Percentiles rank a stretch among this genome's conserved stretches.
phyloP scores from a whole-genome alignment of 177 flowering plant species.

The Vitis hybrid region DNA sequence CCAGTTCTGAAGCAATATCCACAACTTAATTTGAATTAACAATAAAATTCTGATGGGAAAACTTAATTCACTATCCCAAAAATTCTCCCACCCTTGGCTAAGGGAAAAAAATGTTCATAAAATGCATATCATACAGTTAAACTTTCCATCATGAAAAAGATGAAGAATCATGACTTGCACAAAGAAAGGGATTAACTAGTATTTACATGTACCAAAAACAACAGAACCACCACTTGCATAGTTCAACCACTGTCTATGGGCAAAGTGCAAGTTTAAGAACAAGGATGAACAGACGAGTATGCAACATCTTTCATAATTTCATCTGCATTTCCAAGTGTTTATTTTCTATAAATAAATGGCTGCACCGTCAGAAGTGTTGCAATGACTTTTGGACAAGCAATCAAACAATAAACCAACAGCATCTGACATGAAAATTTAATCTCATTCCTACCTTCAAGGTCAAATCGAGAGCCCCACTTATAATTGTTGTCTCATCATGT shows the following conservation, averaged over 20 bases:
- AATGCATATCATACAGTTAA: no score
- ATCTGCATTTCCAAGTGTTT: not conserved
- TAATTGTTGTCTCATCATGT: slow-evolving; percentile 97
- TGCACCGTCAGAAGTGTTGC: not conserved
- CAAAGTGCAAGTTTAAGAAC: not conserved
- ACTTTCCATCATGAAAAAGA: no score
- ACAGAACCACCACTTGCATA: no score
- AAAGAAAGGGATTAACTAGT: no score
- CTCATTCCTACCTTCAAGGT: slow-evolving; percentile 80
- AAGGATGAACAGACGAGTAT: not conserved
- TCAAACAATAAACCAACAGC: not conserved
- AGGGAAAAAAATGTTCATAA: not conserved
- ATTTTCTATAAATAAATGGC: no score
- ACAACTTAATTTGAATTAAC: not conserved
- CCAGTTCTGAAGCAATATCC: not conserved
- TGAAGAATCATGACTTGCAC: no score
- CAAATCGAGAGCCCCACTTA: slow-evolving; percentile 93
- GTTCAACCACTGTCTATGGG: not conserved
- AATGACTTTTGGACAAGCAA: not conserved
- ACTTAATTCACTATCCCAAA: no score
- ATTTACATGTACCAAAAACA: no score
- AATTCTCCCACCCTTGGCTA: not conserved
- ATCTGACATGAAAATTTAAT: not conserved
- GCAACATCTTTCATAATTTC: not conserved
- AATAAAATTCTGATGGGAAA: not conserved